Evolutionary conservation across 2,329 filamentous ascomycete species (phyloP).

Genomic region (Paracoccidioides brasiliensis): DNA sequence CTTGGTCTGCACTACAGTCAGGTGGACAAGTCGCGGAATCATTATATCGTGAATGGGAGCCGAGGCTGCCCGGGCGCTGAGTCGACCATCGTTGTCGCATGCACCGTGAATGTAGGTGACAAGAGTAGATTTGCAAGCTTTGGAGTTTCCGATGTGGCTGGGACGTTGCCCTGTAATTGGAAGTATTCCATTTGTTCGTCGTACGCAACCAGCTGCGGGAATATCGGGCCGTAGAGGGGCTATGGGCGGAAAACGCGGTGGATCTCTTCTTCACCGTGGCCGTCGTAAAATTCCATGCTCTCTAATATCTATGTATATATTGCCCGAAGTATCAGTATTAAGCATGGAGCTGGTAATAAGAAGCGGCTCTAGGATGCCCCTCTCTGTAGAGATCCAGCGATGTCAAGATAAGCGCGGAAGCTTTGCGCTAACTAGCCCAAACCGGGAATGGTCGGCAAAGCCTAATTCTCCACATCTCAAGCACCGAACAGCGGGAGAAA

Average conservation of each 20-base stretch:
- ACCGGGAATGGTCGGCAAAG: not conserved
- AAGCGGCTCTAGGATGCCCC: too few relatives aligned
- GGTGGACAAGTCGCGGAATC: not conserved
- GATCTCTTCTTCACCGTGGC: not conserved
- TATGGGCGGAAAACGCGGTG: not conserved
- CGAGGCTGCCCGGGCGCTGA: not conserved
- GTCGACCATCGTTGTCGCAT: not conserved
- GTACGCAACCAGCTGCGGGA: not conserved
- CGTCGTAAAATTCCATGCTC: not conserved
- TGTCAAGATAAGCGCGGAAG: slow-evolving; percentile 1
- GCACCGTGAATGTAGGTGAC: not conserved
- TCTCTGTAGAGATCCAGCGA: too few relatives aligned
- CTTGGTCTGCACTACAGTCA: not conserved
- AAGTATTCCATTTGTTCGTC: not conserved
- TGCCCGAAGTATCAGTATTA: too few relatives aligned
- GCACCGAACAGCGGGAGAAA: not conserved
- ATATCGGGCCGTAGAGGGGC: not conserved
- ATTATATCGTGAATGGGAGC: not conserved
- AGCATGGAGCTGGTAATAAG: too few relatives aligned
- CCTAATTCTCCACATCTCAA: slow-evolving; percentile 1
- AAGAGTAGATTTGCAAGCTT: not conserved
- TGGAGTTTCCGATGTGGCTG: not conserved
- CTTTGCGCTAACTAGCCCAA: not conserved
- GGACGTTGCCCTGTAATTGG: not conserved
- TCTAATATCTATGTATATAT: not conserved